Evolutionary conservation across 2,329 filamentous ascomycete genomes (phyloP).

Genomic region (Fusarium nodosum): DNA sequence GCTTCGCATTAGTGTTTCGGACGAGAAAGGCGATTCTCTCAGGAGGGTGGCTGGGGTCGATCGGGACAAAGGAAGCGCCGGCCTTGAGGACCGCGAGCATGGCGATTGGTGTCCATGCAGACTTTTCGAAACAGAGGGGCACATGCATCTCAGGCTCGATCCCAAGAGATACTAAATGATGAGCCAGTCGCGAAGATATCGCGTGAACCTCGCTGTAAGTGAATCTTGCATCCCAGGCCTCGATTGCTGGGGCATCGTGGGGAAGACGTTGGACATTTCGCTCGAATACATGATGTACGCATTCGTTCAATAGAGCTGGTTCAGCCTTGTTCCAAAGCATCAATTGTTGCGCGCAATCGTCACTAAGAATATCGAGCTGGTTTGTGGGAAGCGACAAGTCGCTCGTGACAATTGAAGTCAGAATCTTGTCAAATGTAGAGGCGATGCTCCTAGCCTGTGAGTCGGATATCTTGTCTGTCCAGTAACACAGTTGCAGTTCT

Average conservation of each 20-base stretch:
- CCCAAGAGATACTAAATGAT: constrained; percentile 54
- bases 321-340: constrained; percentile 47
- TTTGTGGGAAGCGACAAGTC: constrained; percentile 2
- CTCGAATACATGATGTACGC: constrained; percentile 60
- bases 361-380: constrained; percentile 41
- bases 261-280: constrained; percentile 53
- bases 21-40: constrained; percentile 34
- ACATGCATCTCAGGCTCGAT: constrained; percentile 48
- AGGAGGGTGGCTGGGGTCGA: constrained; percentile 57
- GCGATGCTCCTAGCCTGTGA: constrained; percentile 41
- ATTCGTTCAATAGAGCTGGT: constrained; percentile 36
- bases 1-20: constrained; percentile 22
- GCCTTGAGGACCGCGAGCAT: constrained; percentile 56
- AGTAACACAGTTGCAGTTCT: constrained; percentile 44
- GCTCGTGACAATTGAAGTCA: constrained; percentile 16
- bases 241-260: constrained; percentile 52
- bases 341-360: constrained; percentile 30
- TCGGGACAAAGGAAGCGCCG: constrained; percentile 50
- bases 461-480: constrained; percentile 42
- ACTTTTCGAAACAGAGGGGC: constrained; percentile 57
- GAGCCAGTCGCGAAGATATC: constrained; percentile 49
- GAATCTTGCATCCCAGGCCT: constrained; percentile 62
- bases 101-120: constrained; percentile 53
- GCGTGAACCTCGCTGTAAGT: constrained; percentile 52
- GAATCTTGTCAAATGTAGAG: constrained; percentile 34